Conservation (phyloP, 2,329 filamentous ascomycete genomes). For the Pochonia chlamydosporia region DNA sequence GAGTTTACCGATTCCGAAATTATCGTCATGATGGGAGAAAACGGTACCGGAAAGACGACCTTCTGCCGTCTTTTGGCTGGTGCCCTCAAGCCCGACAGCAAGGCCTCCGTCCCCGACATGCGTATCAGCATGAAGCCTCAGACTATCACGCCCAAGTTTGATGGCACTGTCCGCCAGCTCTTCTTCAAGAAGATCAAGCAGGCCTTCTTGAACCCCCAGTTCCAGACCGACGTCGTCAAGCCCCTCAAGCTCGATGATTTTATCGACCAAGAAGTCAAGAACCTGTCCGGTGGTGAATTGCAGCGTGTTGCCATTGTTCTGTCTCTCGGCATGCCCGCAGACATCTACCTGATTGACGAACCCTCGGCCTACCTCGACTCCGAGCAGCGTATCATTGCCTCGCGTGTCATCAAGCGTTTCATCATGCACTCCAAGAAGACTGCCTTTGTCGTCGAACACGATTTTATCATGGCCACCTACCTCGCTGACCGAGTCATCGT, state of each 20-base stretch:
- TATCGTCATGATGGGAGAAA: conserved; percentile 99
- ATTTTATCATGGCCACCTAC: conserved; percentile 90
- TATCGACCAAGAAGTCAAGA: conserved; percentile 99
- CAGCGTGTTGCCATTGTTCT: conserved; percentile 98
- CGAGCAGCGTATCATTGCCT: conserved; percentile 96
- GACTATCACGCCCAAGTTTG: conserved; percentile 97
- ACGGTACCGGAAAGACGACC: conserved; percentile 98
- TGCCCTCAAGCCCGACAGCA: conserved; percentile 82
- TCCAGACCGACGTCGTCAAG: conserved; percentile 99
- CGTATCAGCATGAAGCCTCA: conserved; percentile 99
- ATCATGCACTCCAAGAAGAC: conserved; percentile 99
- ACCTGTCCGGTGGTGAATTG: conserved; percentile 97
- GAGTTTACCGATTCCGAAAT: conserved; percentile 97
- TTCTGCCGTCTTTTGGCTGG: conserved; percentile 97
- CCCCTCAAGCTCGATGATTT: conserved; percentile 99
- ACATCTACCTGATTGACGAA: conserved; percentile 98
- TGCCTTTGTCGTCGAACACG: conserved; percentile 98
- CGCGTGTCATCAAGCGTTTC: conserved; percentile 97
- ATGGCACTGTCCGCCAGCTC: conserved; percentile 91
- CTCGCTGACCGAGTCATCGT: conserved; percentile 93
- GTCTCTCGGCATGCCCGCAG: conserved; percentile 88
- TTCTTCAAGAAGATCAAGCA: conserved; percentile 99
- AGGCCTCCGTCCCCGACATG: conserved; percentile 78
- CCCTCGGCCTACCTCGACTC: conserved; percentile 96
- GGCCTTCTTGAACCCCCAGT: conserved; percentile 92